Evolutionary conservation across 495 filamentous ascomycete species (phyloP).

Genomic region (Aspergillus steynii): DNA sequence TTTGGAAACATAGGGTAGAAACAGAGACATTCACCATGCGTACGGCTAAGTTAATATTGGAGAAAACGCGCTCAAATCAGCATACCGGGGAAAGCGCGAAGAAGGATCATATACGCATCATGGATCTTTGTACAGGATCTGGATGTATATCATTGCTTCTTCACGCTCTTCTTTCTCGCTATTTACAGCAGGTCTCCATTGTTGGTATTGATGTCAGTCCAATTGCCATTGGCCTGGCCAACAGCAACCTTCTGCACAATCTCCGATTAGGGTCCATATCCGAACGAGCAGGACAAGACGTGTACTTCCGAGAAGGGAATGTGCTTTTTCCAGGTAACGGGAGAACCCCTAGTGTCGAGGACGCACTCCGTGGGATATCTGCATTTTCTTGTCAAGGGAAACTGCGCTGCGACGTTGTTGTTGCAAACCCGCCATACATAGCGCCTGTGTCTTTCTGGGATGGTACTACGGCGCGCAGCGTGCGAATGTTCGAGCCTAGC

Average conservation of each 20-base stretch:
- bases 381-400: slow-evolving; percentile 5
- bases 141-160: slow-evolving; percentile 87
- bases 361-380: slow-evolving; percentile 8
- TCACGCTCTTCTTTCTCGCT: slow-evolving; percentile 50
- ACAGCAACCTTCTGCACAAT: slow-evolving; percentile 60
- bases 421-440: slow-evolving; percentile 92
- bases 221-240: slow-evolving; percentile 60
- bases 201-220: slow-evolving; percentile 43
- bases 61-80: slow-evolving; percentile 1
- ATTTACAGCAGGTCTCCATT: slow-evolving; percentile 32
- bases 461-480: slow-evolving; percentile 64
- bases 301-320: slow-evolving; percentile 56
- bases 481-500: slow-evolving; percentile 77
- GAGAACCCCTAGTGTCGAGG: slow-evolving; percentile 14
- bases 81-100: not conserved
- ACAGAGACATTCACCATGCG: slow-evolving; percentile 68
- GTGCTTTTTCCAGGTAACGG: slow-evolving; percentile 44
- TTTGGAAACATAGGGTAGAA: slow-evolving; percentile 52
- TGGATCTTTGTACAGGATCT: slow-evolving; percentile 88
- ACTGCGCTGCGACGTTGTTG: slow-evolving; percentile 63
- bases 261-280: slow-evolving; percentile 26
- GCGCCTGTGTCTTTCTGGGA: slow-evolving; percentile 56
- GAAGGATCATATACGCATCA: slow-evolving; percentile 49
- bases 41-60: slow-evolving; percentile 50
- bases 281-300: slow-evolving; percentile 28